These are phyloP conservation scores for Colletotrichum destructivum DNA, from an alignment of 2,329 filamentous ascomycete genomes.

Conservation along the genomic window DNA sequence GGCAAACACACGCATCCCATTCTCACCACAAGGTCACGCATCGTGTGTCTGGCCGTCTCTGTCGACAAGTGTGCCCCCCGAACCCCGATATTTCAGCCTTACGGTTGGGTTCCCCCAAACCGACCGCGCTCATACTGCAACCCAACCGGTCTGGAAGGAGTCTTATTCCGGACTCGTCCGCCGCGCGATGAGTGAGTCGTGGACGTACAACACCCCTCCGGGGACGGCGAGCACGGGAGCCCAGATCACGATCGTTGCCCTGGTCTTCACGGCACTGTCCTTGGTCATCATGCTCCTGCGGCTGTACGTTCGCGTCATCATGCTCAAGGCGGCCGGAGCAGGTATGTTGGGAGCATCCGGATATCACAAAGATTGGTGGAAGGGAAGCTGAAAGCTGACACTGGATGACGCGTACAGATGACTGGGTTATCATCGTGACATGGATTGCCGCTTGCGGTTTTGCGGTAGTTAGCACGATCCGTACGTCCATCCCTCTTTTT, in stretches of 20 bases:
- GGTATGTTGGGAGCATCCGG: constrained; percentile 45
- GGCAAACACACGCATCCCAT: constrained; percentile 3
- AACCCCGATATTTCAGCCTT: constrained; percentile 15
- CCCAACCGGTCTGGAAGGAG: background rate
- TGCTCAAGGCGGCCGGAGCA: constrained; percentile 54
- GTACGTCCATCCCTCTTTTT: constrained; percentile 46
- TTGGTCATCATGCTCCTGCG: constrained; percentile 51
- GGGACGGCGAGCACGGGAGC: constrained; percentile 52
- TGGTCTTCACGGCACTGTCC: constrained; percentile 50
- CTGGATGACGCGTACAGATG: constrained; percentile 34
- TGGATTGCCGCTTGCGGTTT: constrained; percentile 54
- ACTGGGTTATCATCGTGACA: constrained; percentile 43
- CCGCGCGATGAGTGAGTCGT: constrained; percentile 42
- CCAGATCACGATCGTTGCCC: constrained; percentile 50
- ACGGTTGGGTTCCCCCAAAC: background rate
- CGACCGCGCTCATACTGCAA: background rate
- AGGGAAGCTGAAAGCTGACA: background rate
- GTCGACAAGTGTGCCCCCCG: background rate
- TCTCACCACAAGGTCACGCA: background rate
- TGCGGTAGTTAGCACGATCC: constrained; percentile 52
- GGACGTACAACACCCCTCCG: constrained; percentile 55
- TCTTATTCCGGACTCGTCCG: background rate
- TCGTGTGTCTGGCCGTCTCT: too few relatives aligned
- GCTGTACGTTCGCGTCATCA: constrained; percentile 52
- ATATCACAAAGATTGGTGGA: too few relatives aligned